Evolutionary conservation across 192 early-diverging fungal species (phyloP), one percentile per base, ranked within the genome.

Genomic region (Coemansia sp.): DNA sequence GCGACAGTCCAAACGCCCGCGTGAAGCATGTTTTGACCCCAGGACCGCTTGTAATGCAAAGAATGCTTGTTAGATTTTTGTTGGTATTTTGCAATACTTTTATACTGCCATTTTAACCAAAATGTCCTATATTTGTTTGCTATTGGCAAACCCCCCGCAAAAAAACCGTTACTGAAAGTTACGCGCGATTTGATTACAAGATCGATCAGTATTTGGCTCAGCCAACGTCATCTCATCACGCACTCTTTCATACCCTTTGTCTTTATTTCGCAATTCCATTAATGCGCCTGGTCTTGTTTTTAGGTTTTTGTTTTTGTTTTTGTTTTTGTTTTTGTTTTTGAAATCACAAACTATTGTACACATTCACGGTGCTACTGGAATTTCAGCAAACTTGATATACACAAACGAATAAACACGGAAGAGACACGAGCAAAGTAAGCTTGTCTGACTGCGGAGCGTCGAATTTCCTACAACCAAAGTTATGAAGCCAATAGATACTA

Each of bases 401-500:
- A 41, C 39, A 8, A 41, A 41, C 5, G 5, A 46, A 46, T 18
- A 46, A 53, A 53, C 51, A 53, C 24, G 11, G 26, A 26, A 53
- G 24, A 26, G 24, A 53, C 24, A 26, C 24, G 10, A 26, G 23
- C 21, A 8, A 26, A 53, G 1, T 21, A 7, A 23, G 24, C 11
- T 26, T 53, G 51, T 9, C 8, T 16, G 21, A 26, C 51, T 53
- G 51, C 23, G 51, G 51, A 10, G 51, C 9, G 21, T 26, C 26
- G 51, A 26, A 10, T 26, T 53, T 53, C 3, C 3, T 30, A 53
- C 51, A 8, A 26, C 4, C 11, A 9, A 53, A 23, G 24, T 3
- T 4, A 80, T 80, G 77, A 69, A 63, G 52, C 72, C 77, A 24
- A 80, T 75, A 39, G 68, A 71, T 44, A 69, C 63, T 16, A 21